phyloP scores from a whole-genome alignment of 345 rosid genomes.

The Salix caprea region DNA sequence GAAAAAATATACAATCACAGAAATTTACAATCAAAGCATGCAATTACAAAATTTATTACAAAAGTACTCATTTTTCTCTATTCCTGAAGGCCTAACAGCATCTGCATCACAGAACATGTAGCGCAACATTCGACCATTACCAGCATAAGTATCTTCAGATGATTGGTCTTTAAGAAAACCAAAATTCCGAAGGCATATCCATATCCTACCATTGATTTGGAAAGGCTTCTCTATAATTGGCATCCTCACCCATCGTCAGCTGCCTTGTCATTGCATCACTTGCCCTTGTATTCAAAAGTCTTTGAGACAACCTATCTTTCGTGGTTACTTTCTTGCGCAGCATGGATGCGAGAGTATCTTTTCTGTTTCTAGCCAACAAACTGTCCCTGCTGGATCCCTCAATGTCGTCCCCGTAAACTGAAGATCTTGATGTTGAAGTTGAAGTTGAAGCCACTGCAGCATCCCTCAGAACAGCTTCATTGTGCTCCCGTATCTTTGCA shows the following conservation, averaged over 20 bases:
- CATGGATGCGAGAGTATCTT: constrained; percentile 57
- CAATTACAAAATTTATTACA: not conserved
- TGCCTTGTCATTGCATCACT: constrained; percentile 46
- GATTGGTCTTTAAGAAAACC: not conserved
- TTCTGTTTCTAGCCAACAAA: constrained; percentile 43
- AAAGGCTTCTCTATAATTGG: constrained; percentile 57
- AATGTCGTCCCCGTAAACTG: constrained; percentile 35
- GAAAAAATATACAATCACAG: not conserved
- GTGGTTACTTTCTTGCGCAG: constrained; percentile 57
- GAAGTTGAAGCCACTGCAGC: constrained; percentile 84
- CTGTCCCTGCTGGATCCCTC: constrained; percentile 30
- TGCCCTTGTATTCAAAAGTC: constrained; percentile 45
- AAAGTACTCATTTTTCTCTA: not conserved
- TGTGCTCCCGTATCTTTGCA: constrained; percentile 70
- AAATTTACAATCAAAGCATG: not conserved
- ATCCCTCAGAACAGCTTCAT: constrained; percentile 60
- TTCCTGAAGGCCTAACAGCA: not conserved
- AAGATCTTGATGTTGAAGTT: constrained; percentile 58
- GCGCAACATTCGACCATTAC: not conserved
- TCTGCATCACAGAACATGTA: not conserved
- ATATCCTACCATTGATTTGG: constrained; percentile 78
- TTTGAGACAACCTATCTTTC: constrained; percentile 57
- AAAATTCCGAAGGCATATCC: not conserved
- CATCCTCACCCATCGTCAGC: constrained; percentile 52
- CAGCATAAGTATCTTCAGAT: not conserved